A percentile compares a stretch with the other conserved stretches of the same genome.
phyloP scores from a whole-genome alignment of 2,329 filamentous ascomycete species.

The Aspergillus awamori region DNA sequence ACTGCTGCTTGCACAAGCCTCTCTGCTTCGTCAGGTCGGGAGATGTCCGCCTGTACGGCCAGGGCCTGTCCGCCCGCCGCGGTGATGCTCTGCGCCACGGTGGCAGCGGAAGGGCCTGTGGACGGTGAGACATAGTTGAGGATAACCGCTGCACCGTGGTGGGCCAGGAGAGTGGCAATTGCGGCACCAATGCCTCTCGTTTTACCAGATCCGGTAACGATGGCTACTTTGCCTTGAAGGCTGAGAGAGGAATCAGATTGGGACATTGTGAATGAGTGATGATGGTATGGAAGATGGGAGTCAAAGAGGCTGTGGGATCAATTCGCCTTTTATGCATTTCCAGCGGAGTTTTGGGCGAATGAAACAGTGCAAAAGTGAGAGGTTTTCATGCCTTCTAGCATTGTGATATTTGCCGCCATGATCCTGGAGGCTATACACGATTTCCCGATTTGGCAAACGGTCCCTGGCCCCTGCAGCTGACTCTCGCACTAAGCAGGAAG shows the following conservation, averaged over 20 bases:
- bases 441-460: constrained; percentile 9
- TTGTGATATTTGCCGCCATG: background rate
- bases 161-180: constrained; percentile 67
- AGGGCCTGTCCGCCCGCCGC: constrained; percentile 14
- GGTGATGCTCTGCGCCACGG: constrained; percentile 12
- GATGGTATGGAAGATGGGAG: background rate
- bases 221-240: constrained; percentile 32
- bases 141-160: constrained; percentile 66
- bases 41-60: constrained; percentile 17
- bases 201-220: constrained; percentile 39
- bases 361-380: background rate
- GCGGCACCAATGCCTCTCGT: constrained; percentile 67
- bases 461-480: background rate
- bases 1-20: background rate
- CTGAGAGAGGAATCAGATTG: background rate
- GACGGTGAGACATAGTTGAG: constrained; percentile 59
- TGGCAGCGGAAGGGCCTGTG: constrained; percentile 11
- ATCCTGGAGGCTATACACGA: background rate
- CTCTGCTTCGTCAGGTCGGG: constrained; percentile 10
- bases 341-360: too few relatives aligned
- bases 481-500: background rate
- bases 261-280: background rate
- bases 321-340: background rate
- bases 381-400: background rate
- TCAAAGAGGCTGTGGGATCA: background rate